These are phyloP conservation scores for Gastrodia elata DNA, from an alignment of 106 monocot genomes.

Conservation along the genomic window DNA sequence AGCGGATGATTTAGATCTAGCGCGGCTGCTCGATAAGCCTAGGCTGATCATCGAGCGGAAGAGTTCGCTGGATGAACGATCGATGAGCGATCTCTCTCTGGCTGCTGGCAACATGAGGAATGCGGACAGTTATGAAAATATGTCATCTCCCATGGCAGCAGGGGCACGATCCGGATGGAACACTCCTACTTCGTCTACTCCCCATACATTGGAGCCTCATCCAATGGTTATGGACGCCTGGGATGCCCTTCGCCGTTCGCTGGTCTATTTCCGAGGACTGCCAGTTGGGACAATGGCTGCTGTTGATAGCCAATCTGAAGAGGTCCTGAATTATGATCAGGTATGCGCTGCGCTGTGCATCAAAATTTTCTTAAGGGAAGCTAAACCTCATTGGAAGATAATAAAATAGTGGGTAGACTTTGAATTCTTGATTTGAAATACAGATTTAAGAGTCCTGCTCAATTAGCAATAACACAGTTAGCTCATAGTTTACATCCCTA, in stretches of 20 bases:
- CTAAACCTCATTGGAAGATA: too few relatives aligned
- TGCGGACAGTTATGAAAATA: constrained; percentile 40
- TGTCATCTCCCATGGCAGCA: constrained; percentile 36
- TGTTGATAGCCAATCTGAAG: constrained; percentile 71
- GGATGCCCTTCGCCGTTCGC: constrained; percentile 63
- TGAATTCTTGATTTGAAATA: too few relatives aligned
- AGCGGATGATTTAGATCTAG: constrained; percentile 37
- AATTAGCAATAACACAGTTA: too few relatives aligned
- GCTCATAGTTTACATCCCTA: too few relatives aligned
- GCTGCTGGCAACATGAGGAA: constrained; percentile 15
- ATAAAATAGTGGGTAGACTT: too few relatives aligned
- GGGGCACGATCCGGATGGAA: constrained; percentile 24
- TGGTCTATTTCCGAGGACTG: constrained; percentile 65
- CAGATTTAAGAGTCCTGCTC: too few relatives aligned
- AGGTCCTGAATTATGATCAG: constrained; percentile 97
- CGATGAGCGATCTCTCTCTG: constrained; percentile 57
- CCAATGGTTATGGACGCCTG: constrained; percentile 83
- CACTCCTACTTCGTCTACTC: constrained; percentile 37
- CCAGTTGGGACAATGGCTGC: constrained; percentile 92
- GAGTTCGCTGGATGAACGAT: constrained; percentile 75
- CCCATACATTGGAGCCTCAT: constrained; percentile 60
- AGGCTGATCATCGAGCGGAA: constrained; percentile 70
- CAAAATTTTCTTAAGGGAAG: too few relatives aligned
- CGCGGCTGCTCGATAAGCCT: constrained; percentile 32
- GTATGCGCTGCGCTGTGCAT: constrained; percentile 15